Evolutionary conservation across 225 moss, liverwort and hornwort genomes (phyloP), one percentile per base, ranked within the genome.

Genomic region (Sphagnum contortum): DNA sequence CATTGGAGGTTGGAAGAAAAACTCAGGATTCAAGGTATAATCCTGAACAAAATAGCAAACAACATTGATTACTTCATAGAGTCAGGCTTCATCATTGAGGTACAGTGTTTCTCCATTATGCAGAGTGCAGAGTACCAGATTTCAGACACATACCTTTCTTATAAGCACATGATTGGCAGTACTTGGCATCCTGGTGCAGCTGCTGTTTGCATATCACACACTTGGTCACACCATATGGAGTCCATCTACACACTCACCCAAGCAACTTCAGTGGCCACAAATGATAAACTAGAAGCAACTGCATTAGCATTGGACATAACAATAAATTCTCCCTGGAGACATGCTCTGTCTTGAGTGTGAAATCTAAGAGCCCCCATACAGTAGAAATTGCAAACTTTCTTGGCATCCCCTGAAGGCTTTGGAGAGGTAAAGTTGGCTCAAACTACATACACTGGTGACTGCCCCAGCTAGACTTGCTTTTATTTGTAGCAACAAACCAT

Each of bases 121-220:
- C 9, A 6, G 52, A 5, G 7, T 9, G 52, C 6, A 52, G 9
- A 5, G 52, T 5, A 52, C 52, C 9, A 5, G 6, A 5, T 52
- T 52, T 52, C 8, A 5, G 2, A 44, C 12, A 12, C 48, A 8
- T 77, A 89, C 89, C 96, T 77, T 98, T 98, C 77, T 93, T 98
- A 62, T 93, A 98, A n/a, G 96, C 85, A 77, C 92, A 98, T 45
- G 96, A 89, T 64, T 98, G 96, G 68, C 92, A 98, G 65, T 92
- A 98, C 68, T 93, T 92, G 4, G 90, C 90, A 57, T 90, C 90
- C 75, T 98, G 96, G 65, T 98, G 96, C 49, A 98, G 87, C 74
- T 93, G 92, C 69, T 98, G 96, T 75, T 98, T 98, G 79, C 96
- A 98, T 51, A 92, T 98, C 66, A 78, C 79, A 64, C 96, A 98